Evolutionary conservation across 257 asterid species (phyloP).

Genomic region (Scutellaria barbata): DNA sequence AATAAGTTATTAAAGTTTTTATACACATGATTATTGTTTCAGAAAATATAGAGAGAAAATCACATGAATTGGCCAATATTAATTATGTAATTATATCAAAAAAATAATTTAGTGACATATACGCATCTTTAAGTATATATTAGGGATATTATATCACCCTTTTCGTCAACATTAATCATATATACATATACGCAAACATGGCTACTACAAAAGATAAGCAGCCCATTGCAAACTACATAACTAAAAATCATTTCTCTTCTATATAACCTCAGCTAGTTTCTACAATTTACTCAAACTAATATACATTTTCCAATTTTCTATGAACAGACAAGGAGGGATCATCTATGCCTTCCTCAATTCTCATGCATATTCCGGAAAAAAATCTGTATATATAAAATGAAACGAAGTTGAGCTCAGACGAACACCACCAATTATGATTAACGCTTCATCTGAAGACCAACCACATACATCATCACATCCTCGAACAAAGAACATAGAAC

Average conservation of each 20-base stretch:
- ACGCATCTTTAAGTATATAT: no score
- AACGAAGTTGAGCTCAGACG: not conserved
- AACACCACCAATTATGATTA: not conserved
- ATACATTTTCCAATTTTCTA: slow-evolving; percentile 11
- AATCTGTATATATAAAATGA: slow-evolving; percentile 4
- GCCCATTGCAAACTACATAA: not conserved
- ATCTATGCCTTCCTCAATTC: not conserved
- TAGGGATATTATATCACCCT: not conserved
- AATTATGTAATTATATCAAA: no score
- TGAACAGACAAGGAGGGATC: slow-evolving; percentile 1
- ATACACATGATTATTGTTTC: no score
- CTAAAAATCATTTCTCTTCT: no score
- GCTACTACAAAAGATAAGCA: slow-evolving; percentile 11
- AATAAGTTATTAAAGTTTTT: no score
- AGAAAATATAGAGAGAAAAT: no score
- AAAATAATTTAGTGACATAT: no score
- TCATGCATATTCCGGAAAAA: slow-evolving; percentile 2
- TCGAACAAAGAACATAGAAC: not conserved
- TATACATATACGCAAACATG: not conserved
- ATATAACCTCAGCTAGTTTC: not conserved
- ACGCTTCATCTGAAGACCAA: not conserved
- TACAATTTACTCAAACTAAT: not conserved
- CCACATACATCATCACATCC: no score
- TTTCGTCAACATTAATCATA: not conserved
- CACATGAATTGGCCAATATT: no score